Conservation (phyloP, 371 early-diverging fungal species). For the Phascolomyces articulosus region DNA sequence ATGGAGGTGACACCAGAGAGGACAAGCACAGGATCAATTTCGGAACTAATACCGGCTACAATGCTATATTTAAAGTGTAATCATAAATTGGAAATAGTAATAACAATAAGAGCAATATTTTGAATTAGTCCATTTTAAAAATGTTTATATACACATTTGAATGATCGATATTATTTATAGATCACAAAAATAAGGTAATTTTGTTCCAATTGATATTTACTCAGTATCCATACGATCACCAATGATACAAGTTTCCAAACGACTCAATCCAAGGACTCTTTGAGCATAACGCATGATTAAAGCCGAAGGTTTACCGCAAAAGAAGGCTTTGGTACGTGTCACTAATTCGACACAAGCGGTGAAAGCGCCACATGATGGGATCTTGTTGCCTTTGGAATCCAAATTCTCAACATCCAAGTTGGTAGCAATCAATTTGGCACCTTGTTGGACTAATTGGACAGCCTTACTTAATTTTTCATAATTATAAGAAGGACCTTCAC, state of each 20-base stretch:
- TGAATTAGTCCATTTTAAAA: too few relatives aligned
- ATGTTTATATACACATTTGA: too few relatives aligned
- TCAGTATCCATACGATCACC: slow-evolving; percentile 79
- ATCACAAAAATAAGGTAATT: too few relatives aligned
- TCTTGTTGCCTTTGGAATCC: slow-evolving; percentile 57
- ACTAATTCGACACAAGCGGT: slow-evolving; percentile 63
- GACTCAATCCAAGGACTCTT: slow-evolving; percentile 57
- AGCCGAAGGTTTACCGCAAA: slow-evolving; percentile 68
- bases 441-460: slow-evolving; percentile 57
- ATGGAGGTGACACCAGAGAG: slow-evolving; percentile 64
- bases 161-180: too few relatives aligned
- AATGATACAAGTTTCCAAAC: slow-evolving; percentile 68
- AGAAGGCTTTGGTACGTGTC: slow-evolving; percentile 69
- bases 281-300: slow-evolving; percentile 73
- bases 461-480: slow-evolving; percentile 69
- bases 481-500: slow-evolving; percentile 65
- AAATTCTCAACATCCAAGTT: slow-evolving; percentile 70
- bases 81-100: too few relatives aligned
- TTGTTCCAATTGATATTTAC: too few relatives aligned
- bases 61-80: too few relatives aligned
- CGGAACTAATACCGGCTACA: slow-evolving; percentile 59
- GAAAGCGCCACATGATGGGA: slow-evolving; percentile 68
- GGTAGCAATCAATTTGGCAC: slow-evolving; percentile 68
- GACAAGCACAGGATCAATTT: slow-evolving; percentile 70
- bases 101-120: too few relatives aligned